These are phyloP conservation scores for Lagenidium sp. DNA, from an alignment of 352 stramenopile species.

Conservation along the genomic window DNA sequence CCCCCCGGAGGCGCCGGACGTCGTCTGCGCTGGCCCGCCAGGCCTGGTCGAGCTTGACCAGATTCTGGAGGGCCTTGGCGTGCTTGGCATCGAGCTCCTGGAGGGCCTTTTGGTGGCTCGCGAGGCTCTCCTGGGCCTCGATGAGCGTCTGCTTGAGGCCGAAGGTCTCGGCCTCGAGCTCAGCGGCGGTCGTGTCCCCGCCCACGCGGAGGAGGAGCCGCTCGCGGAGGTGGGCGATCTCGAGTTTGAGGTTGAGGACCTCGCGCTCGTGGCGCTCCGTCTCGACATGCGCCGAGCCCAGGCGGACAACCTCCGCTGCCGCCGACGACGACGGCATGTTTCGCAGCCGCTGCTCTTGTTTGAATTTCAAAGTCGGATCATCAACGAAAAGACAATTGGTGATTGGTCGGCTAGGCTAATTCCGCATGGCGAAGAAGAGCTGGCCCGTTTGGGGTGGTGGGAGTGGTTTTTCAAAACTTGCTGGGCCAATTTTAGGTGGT, in stretches of 20 bases:
- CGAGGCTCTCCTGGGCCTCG: conserved; percentile 42
- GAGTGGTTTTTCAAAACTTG: too few species aligned
- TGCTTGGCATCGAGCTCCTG: conserved; percentile 47
- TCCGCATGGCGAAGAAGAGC: too few species aligned
- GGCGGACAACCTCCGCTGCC: too few species aligned
- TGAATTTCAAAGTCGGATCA: too few species aligned
- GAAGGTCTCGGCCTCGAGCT: conserved; percentile 74
- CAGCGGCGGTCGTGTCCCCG: conserved; percentile 56
- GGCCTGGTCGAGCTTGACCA: conserved; percentile 61
- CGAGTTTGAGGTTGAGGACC: conserved; percentile 82
- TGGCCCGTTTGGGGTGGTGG: too few species aligned
- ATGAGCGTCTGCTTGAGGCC: conserved; percentile 44
- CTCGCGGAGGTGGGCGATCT: conserved; percentile 66
- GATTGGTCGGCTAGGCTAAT: too few species aligned
- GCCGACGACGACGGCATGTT: not conserved
- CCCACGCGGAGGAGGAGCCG: conserved; percentile 61
- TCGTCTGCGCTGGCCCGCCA: conserved; percentile 50
- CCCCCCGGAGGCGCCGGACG: conserved; percentile 9
- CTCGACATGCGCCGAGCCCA: conserved; percentile 39
- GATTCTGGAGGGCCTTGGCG: conserved; percentile 52
- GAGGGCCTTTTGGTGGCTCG: conserved; percentile 27
- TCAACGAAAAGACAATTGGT: too few species aligned
- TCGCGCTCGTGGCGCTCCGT: conserved; percentile 50
- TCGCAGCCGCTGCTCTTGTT: not conserved
- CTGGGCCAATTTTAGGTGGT: too few species aligned